These are phyloP conservation scores for Simplicillium aogashimaense DNA, from an alignment of 2,329 filamentous ascomycete genomes.

Conservation along the genomic window DNA sequence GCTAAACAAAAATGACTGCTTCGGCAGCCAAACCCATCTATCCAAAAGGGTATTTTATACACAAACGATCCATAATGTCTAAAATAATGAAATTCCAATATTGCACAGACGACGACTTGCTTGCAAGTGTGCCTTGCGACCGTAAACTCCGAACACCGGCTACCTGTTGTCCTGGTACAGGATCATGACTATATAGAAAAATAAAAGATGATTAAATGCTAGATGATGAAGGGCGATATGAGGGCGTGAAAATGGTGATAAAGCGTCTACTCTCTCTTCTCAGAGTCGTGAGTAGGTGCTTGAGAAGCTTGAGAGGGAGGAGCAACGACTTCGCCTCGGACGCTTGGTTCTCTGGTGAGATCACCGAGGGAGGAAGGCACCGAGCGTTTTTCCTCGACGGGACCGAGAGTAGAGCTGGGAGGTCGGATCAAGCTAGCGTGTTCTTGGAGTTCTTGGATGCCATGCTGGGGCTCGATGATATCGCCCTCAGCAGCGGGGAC, in stretches of 20 bases:
- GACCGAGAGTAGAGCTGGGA: slow-evolving; percentile 9
- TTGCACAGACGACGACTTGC: too few species aligned
- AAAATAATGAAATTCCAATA: too few species aligned
- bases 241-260: neutral
- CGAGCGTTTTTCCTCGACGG: slow-evolving; percentile 5
- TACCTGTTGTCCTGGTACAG: neutral
- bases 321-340: slow-evolving; percentile 11
- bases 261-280: slow-evolving; percentile 7
- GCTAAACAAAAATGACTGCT: neutral
- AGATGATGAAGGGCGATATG: neutral
- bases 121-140: too few species aligned
- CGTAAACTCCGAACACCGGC: neutral
- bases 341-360: neutral
- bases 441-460: slow-evolving; percentile 58
- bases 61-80: neutral
- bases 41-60: neutral
- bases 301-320: neutral
- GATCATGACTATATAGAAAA: slow-evolving; percentile 3
- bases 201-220: slow-evolving; percentile 2
- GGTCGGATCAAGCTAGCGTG: slow-evolving; percentile 37
- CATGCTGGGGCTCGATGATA: slow-evolving; percentile 56
- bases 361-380: slow-evolving; percentile 4
- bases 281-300: neutral
- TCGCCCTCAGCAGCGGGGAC: slow-evolving; percentile 51
- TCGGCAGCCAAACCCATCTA: neutral